A percentile compares a stretch with the other conserved stretches of the same genome.
Conservation (phyloP, 169 alveolate species). For the Plasmodium vinckei region DNA sequence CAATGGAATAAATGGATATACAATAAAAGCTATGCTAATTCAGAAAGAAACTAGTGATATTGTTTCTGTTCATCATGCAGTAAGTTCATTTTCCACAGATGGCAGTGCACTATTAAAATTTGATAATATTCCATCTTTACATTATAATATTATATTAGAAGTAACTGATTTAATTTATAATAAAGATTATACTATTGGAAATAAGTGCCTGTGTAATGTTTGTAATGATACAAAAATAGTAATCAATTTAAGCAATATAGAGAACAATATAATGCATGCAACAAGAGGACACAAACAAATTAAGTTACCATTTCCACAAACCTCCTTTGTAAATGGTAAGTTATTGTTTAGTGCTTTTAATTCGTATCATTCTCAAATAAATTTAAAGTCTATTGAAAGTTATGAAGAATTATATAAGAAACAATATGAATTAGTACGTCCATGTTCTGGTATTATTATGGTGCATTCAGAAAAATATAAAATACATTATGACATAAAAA, state of each 20-base stretch:
- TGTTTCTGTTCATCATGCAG: constrained; percentile 31
- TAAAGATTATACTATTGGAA: constrained; percentile 48
- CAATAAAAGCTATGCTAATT: constrained; percentile 25
- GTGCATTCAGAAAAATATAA: constrained; percentile 51
- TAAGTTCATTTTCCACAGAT: constrained; percentile 10
- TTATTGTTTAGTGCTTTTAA: constrained; percentile 19
- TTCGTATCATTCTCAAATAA: constrained; percentile 45
- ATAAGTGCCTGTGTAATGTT: constrained; percentile 17
- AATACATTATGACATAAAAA: constrained; percentile 32
- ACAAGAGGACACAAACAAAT: constrained; percentile 17
- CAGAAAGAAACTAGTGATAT: constrained; percentile 62
- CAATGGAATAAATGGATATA: constrained; percentile 48
- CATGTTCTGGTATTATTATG: constrained; percentile 73
- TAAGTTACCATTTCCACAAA: constrained; percentile 33
- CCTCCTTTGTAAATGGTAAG: constrained; percentile 42
- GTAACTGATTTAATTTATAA: constrained; percentile 37
- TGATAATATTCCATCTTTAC: constrained; percentile 57
- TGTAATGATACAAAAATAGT: constrained; percentile 39
- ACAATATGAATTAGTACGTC: constrained; percentile 43
- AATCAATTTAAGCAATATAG: constrained; percentile 27
- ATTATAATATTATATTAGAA: constrained; percentile 51
- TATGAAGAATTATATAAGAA: constrained; percentile 22
- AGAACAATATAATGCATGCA: constrained; percentile 38
- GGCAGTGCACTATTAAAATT: constrained; percentile 31
- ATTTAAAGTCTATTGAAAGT: constrained; percentile 17